Conservation (phyloP, 371 early-diverging fungal genomes). For the Rhizopus sp. region DNA sequence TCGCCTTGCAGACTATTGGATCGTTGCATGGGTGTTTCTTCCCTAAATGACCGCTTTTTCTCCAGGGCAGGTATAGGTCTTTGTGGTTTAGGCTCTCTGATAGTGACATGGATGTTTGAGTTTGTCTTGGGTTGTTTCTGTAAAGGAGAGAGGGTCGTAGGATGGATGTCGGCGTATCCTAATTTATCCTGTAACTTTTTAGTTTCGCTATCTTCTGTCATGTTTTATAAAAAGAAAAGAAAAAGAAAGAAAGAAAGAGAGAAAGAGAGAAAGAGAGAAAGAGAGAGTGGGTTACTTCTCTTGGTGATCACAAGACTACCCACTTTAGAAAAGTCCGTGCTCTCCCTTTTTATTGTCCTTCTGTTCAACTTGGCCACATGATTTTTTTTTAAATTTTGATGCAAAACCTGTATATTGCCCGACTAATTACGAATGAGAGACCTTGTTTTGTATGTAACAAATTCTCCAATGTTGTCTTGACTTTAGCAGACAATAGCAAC, state of each 20-base stretch:
- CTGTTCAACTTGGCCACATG: background rate
- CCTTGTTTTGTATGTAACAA: constrained; percentile 64
- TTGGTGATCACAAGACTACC: background rate
- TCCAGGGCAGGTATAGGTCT: constrained; percentile 3
- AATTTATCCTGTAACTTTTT: constrained; percentile 23
- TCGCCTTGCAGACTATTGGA: background rate
- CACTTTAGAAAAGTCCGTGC: background rate
- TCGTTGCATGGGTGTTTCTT: background rate
- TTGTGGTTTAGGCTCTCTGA: constrained; percentile 22
- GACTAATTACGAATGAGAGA: constrained; percentile 53
- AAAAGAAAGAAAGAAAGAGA: constrained; percentile 2
- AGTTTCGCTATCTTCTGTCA: constrained; percentile 2
- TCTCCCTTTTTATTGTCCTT: background rate
- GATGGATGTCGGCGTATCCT: constrained; percentile 19
- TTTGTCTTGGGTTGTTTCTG: background rate
- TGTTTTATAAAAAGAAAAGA: background rate
- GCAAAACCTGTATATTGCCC: constrained; percentile 58
- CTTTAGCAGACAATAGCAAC: constrained; percentile 54
- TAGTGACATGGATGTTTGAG: constrained; percentile 7
- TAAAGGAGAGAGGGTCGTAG: background rate
- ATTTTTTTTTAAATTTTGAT: background rate
- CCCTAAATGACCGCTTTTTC: background rate
- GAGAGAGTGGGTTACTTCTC: too few relatives aligned
- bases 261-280: background rate
- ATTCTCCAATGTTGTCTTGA: constrained; percentile 56